Evolutionary conservation across 805 yeast genomes (phyloP), one percentile per base, ranked within the genome.

Genomic region (Diddensiella caesifluorescens): DNA sequence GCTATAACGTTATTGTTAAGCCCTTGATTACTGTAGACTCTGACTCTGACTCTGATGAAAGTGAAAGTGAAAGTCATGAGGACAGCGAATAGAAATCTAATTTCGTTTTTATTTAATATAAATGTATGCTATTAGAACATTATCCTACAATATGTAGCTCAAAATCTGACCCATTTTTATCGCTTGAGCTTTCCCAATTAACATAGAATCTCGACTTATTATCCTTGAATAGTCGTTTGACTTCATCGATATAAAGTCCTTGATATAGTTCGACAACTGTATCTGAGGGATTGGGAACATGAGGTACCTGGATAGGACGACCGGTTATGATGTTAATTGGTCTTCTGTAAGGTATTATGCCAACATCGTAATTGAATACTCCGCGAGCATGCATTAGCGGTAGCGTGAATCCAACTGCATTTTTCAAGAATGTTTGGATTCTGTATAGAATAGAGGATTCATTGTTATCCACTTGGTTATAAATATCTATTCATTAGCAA

Each of bases 351-450:
- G 98, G 97, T 44, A 92, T 62, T 22, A 92, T 64, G 0, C 98
- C 98, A 64, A 83, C 85, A 58, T 88, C 95, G 54, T 89, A 85
- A 55, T 90, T 86, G 64, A 90, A 89, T 0, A 92, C 70, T 0
- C 97, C 97, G 34, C 97, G 70, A 1, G 96, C 96, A 58, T 85
- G 81, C 64, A 92, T 83, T 37, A 92, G 75, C 1, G 98, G 98
- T 4, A 92, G 55, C 0, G 98, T 89, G 62, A 90, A 90, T 1
- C 90, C 92, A 40, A 79, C 71, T 27, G 65, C 69, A 22, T 67
- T 67, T 54, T 92, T 90, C 56, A 90, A 59, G 78, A 86, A 76
- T 25, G 72, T 61, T 60, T 90, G 97, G 39, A 83, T 59, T 42
- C 67, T 65, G 53, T 77, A 72, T 20, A 73, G 72, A 59, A 60